These are phyloP conservation scores for Ensete glaucum DNA, from an alignment of 176 grass and related monocot genomes.

Conservation along the genomic window DNA sequence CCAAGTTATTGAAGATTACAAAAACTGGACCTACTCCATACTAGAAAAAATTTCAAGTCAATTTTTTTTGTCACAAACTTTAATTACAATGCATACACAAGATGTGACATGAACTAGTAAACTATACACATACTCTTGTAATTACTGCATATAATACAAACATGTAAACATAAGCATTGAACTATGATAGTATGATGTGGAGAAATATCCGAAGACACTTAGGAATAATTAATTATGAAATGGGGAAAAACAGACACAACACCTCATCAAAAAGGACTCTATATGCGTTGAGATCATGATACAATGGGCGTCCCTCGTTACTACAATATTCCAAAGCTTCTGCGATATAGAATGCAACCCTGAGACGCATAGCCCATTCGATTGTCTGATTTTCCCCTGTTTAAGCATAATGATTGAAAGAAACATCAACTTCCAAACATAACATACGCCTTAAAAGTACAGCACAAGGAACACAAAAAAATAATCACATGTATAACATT, in stretches of 20 bases:
- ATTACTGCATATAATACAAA: neutral
- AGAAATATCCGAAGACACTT: neutral
- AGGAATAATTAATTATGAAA: neutral
- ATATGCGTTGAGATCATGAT: conserved; percentile 93
- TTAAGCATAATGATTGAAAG: conserved; percentile 9
- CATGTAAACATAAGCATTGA: neutral
- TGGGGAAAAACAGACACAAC: conserved; percentile 1
- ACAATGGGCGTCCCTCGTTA: conserved; percentile 59
- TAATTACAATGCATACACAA: too few relatives aligned
- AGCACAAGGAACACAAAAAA: neutral
- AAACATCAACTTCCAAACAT: conserved; percentile 1
- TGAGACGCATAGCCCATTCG: conserved; percentile 97
- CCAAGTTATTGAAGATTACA: too few relatives aligned
- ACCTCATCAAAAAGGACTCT: conserved; percentile 91
- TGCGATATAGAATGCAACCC: conserved; percentile 77
- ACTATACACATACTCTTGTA: neutral
- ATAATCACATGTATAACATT: neutral
- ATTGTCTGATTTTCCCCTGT: conserved; percentile 94
- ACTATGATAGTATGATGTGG: neutral
- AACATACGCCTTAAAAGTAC: neutral
- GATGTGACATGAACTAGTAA: too few relatives aligned
- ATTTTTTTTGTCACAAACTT: too few relatives aligned
- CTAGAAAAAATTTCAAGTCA: too few relatives aligned
- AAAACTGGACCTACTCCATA: too few relatives aligned
- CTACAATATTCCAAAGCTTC: conserved; percentile 81